Evolutionary conservation across 1,284 basidiomycete species (phyloP), one percentile per base, ranked within the genome.

Genomic region (Ustilago loliicola): DNA sequence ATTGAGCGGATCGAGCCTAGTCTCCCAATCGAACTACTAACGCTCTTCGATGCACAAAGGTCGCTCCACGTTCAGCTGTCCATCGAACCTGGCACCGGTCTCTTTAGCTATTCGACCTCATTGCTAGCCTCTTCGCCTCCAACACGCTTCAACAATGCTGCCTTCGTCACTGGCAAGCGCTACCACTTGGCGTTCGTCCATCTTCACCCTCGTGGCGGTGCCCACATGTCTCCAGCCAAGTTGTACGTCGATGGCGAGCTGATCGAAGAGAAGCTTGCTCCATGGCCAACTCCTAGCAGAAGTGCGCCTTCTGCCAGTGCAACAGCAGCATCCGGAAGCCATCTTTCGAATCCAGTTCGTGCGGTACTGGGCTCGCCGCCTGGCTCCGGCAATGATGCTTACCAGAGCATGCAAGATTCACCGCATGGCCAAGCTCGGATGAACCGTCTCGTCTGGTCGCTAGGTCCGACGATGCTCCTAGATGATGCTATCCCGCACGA

Each of bases 101-200:
- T 71, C 7, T 62, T 85, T 19, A 69, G 65, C 61, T 85, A 83
- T 56, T 38, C 60, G 29, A 66, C 62, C 45, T 52, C 55, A 11
- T 27, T 30, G 42, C 55, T 50, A 30, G 30, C 51, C 6, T 60
- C 56, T 21, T 53, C 56, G 32, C 70, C 65, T 17, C 61, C 64
- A 10, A 66, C 63, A 1, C 66, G 54, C 25, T 82, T 82, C 69
- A 72, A 67, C 54, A 65, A 61, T 11, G 42, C 45, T 27, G 47
- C 10, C 42, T 77, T 84, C 23, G 45, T 57, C 21, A 64, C 61
- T 15, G 64, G 66, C 4, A 48, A 30, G 19, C 67, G 66, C 9
- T 79, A 83, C 23, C 79, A 82, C 38, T 19, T 85, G 19, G 80
- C 75, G 15, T 66, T 85, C 29, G 62, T 75, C 19, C 83, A 85